These are phyloP conservation scores for Byssochlamys sp. DNA, from an alignment of 2,329 filamentous ascomycete genomes.

Conservation along the genomic window DNA sequence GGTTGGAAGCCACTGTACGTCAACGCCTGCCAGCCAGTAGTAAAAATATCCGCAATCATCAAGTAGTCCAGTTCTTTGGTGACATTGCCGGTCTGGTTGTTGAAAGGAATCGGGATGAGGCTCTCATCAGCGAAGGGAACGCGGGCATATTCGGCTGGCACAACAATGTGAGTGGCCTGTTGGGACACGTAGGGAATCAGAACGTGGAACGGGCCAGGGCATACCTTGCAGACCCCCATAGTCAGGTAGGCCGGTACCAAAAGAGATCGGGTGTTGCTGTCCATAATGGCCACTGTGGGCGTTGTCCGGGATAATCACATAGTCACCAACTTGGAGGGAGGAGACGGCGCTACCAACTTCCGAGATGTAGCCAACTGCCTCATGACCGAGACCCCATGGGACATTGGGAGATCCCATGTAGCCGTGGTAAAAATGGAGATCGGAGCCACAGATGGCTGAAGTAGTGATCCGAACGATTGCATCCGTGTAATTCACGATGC, in stretches of 20 bases:
- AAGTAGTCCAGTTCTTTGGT: constrained; percentile 42
- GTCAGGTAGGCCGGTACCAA: constrained; percentile 35
- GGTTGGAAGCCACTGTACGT: constrained; percentile 31
- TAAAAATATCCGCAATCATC: constrained; percentile 28
- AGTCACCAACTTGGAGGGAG: constrained; percentile 52
- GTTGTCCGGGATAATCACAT: constrained; percentile 58
- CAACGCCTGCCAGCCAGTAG: constrained; percentile 29
- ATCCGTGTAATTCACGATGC: constrained; percentile 55
- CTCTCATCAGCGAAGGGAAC: too few species aligned
- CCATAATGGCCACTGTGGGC: constrained; percentile 22
- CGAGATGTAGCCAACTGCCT: constrained; percentile 52
- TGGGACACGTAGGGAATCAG: too few species aligned
- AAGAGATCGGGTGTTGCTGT: constrained; percentile 51
- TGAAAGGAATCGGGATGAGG: constrained; percentile 39
- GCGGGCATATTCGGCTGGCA: too few species aligned
- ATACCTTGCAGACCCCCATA: constrained; percentile 39
- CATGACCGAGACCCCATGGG: constrained; percentile 55
- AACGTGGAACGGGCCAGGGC: too few species aligned
- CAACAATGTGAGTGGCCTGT: too few species aligned
- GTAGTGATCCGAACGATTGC: constrained; percentile 58
- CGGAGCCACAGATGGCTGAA: constrained; percentile 48
- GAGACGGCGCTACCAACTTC: constrained; percentile 51
- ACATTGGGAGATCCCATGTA: constrained; percentile 49
- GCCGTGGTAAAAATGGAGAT: constrained; percentile 55
- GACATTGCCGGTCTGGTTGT: constrained; percentile 35